Percentiles rank a stretch among this genome's conserved stretches.
Evolutionary conservation across 768 basidiomycete genomes (phyloP).

Genomic region (Leccinum sublutescens): DNA sequence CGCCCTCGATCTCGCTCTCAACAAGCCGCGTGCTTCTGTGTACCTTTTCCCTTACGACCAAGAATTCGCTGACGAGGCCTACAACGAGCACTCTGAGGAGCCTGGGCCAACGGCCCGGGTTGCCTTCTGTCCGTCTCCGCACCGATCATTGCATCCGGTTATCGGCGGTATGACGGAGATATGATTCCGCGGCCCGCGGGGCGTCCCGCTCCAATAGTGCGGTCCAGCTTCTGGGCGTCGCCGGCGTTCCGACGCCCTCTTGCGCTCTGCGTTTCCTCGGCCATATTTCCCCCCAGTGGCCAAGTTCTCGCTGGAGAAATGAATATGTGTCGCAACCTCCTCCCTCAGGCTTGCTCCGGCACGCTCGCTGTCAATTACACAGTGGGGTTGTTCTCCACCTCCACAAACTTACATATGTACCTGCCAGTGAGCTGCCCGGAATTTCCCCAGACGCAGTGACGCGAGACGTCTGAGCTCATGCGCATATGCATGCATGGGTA

Average conservation of each 20-base stretch:
- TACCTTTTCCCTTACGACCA: not conserved
- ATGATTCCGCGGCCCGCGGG: not conserved
- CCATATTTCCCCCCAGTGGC: not conserved
- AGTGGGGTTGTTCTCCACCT: not conserved
- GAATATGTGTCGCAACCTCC: no score
- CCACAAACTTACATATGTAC: not conserved
- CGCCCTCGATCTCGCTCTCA: no score
- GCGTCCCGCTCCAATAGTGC: not conserved
- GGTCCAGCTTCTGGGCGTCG: not conserved
- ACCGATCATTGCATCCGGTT: not conserved
- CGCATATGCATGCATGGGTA: not conserved
- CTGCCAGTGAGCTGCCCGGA: not conserved
- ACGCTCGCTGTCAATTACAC: not conserved
- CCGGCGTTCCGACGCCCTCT: not conserved
- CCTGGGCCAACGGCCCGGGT: not conserved
- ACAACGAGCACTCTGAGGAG: not conserved
- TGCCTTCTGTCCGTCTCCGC: not conserved
- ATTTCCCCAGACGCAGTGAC: not conserved
- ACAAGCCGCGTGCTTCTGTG: not conserved
- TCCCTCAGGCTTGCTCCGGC: no score
- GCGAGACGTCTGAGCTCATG: not conserved
- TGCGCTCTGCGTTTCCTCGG: not conserved
- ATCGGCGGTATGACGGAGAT: not conserved
- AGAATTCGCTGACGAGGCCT: not conserved
- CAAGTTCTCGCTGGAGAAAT: not conserved